Evolutionary conservation across 1,284 basidiomycete species (phyloP).

Genomic region (Cystobasidium pallidum): DNA sequence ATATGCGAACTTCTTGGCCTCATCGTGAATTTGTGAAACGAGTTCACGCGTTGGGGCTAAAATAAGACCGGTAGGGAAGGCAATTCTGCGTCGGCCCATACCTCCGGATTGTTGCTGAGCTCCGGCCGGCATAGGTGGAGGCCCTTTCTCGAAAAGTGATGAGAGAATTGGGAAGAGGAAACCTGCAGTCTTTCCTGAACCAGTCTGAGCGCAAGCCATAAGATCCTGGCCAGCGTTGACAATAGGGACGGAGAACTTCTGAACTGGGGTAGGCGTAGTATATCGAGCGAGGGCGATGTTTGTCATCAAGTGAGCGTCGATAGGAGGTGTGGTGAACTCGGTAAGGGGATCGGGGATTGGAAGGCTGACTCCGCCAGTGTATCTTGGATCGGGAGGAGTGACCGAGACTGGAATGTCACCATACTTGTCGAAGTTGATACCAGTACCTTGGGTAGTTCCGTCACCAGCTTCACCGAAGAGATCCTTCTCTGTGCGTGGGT

Average conservation of each 20-base stretch:
- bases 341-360: slow-evolving; percentile 85
- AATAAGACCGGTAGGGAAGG: slow-evolving; percentile 92
- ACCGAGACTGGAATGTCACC: slow-evolving; percentile 99
- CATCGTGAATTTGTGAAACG: slow-evolving; percentile 98
- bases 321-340: slow-evolving; percentile 83
- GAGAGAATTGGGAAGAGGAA: slow-evolving; percentile 99
- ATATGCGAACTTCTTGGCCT: slow-evolving; percentile 98
- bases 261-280: slow-evolving; percentile 93
- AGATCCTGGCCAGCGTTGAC: slow-evolving; percentile 87
- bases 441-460: slow-evolving; percentile 70
- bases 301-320: slow-evolving; percentile 90
- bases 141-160: slow-evolving; percentile 84
- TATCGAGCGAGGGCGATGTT: slow-evolving; percentile 94
- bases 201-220: slow-evolving; percentile 99
- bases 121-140: slow-evolving; percentile 67
- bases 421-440: slow-evolving; percentile 99
- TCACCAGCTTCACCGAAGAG: slow-evolving; percentile 90
- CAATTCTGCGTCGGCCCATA: slow-evolving; percentile 74
- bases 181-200: slow-evolving; percentile 98
- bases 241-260: slow-evolving; percentile 99
- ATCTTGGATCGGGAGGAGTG: slow-evolving; percentile 72
- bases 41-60: slow-evolving; percentile 98
- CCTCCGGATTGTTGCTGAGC: slow-evolving; percentile 55
- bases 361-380: slow-evolving; percentile 34
- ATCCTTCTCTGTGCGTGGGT: slow-evolving; percentile 89